A percentile compares a stretch with the other conserved stretches of the same genome.
Conservation (phyloP, 768 basidiomycete species). For the Dentipellis fragilis region DNA sequence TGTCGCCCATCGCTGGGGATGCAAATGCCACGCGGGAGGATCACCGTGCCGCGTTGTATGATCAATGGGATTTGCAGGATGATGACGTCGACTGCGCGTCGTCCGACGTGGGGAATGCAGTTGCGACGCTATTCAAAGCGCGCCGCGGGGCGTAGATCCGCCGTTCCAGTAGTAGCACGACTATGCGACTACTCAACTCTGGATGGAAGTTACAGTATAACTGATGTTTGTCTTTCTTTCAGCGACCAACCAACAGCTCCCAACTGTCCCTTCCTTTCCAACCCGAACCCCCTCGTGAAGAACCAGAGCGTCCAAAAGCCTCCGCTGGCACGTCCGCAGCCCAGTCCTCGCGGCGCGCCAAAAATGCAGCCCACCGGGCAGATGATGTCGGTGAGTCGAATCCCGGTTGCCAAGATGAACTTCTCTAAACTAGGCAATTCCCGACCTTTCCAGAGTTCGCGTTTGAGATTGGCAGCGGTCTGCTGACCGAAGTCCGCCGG, state of each 20-base stretch:
- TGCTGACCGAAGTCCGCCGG: constrained; percentile 85
- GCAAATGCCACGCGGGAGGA: not conserved
- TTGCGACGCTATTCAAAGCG: too few relatives aligned
- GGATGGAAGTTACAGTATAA: too few relatives aligned
- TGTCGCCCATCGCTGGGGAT: too few relatives aligned
- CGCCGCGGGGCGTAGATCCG: too few relatives aligned
- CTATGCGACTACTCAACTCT: too few relatives aligned
- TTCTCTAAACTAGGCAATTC: not conserved
- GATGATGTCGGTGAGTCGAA: constrained; percentile 71
- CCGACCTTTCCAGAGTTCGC: constrained; percentile 67
- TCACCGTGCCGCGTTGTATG: too few relatives aligned
- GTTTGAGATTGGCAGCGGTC: constrained; percentile 91
- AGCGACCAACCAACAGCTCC: constrained; percentile 22
- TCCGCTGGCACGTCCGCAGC: constrained; percentile 64
- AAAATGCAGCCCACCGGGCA: constrained; percentile 84
- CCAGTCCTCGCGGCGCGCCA: constrained; percentile 74
- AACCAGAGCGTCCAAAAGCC: constrained; percentile 52
- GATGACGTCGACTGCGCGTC: too few relatives aligned
- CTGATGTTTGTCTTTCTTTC: not conserved
- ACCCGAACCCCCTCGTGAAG: constrained; percentile 45
- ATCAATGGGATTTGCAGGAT: too few relatives aligned
- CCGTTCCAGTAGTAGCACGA: too few relatives aligned
- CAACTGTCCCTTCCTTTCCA: constrained; percentile 9
- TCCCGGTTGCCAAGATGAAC: not conserved
- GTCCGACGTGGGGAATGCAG: too few relatives aligned